Percentiles rank a stretch among this genome's conserved stretches.
phyloP scores from a whole-genome alignment of 148 eudicot species.

The Euryodendron excelsum region DNA sequence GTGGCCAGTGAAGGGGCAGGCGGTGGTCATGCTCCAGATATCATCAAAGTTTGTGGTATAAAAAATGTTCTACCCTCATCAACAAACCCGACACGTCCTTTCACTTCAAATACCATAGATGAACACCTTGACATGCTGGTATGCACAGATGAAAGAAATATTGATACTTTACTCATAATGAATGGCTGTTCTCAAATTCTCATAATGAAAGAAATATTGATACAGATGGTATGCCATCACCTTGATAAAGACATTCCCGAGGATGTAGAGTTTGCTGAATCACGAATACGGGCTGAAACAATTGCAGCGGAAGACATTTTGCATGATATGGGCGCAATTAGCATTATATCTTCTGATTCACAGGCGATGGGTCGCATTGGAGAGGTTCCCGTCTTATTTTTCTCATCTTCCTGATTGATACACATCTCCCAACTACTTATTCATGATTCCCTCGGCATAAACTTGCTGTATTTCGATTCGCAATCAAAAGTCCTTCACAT shows the following conservation, averaged over 20 bases:
- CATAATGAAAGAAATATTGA: background rate
- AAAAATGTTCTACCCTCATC: conserved; percentile 92
- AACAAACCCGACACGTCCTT: conserved; percentile 93
- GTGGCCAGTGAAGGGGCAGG: conserved; percentile 93
- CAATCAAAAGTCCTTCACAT: background rate
- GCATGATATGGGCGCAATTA: conserved; percentile 96
- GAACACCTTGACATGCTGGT: conserved; percentile 99
- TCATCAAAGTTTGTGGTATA: conserved; percentile 91
- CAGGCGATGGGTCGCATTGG: conserved; percentile 99
- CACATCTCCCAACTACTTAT: background rate
- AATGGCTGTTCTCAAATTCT: background rate
- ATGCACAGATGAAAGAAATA: conserved; percentile 17
- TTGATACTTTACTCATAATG: background rate
- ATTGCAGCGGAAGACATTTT: conserved; percentile 96
- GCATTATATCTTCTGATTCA: conserved; percentile 96
- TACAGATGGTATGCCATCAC: conserved; percentile 98
- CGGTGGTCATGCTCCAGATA: conserved; percentile 99
- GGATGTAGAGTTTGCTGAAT: conserved; percentile 93
- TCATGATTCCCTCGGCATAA: background rate
- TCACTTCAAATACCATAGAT: conserved; percentile 81
- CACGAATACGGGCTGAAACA: conserved; percentile 93
- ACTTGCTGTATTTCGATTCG: background rate
- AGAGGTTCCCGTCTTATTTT: conserved; percentile 52
- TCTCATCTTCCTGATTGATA: background rate
- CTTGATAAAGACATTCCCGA: conserved; percentile 89